Percentiles rank a stretch among this genome's conserved stretches.
phyloP scores from a whole-genome alignment of 345 rosid species.

The Trapa bicornis region DNA sequence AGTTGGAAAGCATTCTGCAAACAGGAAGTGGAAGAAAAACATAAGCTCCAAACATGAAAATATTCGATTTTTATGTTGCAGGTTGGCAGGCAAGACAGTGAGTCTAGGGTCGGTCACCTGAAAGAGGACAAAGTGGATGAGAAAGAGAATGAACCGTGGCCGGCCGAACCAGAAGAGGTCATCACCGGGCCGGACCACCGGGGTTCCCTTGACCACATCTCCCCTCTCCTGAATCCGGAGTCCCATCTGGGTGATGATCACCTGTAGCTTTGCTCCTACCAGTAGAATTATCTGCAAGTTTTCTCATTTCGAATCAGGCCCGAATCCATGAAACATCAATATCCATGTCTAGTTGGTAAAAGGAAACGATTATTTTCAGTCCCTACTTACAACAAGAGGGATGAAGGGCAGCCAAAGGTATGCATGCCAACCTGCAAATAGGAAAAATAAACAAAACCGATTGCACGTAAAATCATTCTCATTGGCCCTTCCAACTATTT shows the following conservation, averaged over 20 bases:
- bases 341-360: neutral
- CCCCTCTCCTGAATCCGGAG: slow-evolving; percentile 73
- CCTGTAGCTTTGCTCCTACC: slow-evolving; percentile 73
- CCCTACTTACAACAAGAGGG: slow-evolving; percentile 65
- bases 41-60: neutral
- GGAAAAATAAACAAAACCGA: neutral
- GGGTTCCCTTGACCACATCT: slow-evolving; percentile 81
- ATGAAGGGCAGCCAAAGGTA: slow-evolving; percentile 74
- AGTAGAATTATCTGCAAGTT: slow-evolving; percentile 41
- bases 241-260: slow-evolving; percentile 76
- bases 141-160: slow-evolving; percentile 71
- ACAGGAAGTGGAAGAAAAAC: neutral
- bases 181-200: slow-evolving; percentile 78
- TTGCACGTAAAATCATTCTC: too few species aligned
- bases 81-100: neutral
- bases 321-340: neutral
- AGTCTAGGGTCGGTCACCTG: slow-evolving; percentile 34
- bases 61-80: neutral
- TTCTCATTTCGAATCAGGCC: neutral
- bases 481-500: neutral
- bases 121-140: slow-evolving; percentile 81
- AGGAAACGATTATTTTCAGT: too few species aligned
- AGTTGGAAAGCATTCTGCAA: slow-evolving; percentile 80
- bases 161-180: slow-evolving; percentile 94
- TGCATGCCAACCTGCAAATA: slow-evolving; percentile 47